Base-by-base conservation (phyloP, 2,329 filamentous ascomycete species). In the Hansfordia pulvinata region DNA sequence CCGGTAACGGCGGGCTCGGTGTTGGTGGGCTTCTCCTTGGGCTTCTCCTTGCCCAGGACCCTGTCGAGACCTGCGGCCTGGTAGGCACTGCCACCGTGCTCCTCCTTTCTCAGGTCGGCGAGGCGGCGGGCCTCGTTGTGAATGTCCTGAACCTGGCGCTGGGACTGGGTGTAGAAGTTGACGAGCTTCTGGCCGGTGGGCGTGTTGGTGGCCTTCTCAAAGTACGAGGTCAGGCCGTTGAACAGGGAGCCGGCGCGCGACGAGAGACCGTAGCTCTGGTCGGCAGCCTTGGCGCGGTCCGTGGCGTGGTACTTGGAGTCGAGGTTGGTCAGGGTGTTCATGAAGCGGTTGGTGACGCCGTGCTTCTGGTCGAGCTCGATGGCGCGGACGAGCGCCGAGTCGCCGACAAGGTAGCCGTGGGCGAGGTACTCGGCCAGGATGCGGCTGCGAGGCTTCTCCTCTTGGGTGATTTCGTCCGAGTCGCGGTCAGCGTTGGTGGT, bases 371-470 rank as follows among this genome's bases (percentile, higher is more conserved):
- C 90, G 27, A 96, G 73, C 17, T 82, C 72, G 44, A 98, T 81
- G 35, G 84, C 88, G 35, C 69, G 69, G 59, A 90, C 70, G 41
- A 93, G 76, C 26, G 82, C 81, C 16, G 54, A 62, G 30, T 76
- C 71, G 17, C 70, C 85, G 37, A 96, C 65, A 20, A 76, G 69
- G 59, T 98, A 98, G 41, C 90, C 90, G 44, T 94, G 84, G 8
- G 90, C 86, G 18, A 98, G 78, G 56, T 96, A 94, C 61, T 98
- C 90, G 38, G 90, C 90, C 26, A 94, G 56, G 52, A 98, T 93
- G 43, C 90, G 83, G 20, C 81, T 74, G 44, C 86, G 80, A 10
- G 90, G 90, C 69, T 98, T 98, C 64, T 96, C 85, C 57, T 98
- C 90, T 51, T 98, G 90, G 10, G 77, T 74, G 43, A 96, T 76